Percentiles rank a stretch among this genome's conserved stretches.
Conservation (phyloP, 2,329 filamentous ascomycete genomes). For the Amylocarpus encephaloides region DNA sequence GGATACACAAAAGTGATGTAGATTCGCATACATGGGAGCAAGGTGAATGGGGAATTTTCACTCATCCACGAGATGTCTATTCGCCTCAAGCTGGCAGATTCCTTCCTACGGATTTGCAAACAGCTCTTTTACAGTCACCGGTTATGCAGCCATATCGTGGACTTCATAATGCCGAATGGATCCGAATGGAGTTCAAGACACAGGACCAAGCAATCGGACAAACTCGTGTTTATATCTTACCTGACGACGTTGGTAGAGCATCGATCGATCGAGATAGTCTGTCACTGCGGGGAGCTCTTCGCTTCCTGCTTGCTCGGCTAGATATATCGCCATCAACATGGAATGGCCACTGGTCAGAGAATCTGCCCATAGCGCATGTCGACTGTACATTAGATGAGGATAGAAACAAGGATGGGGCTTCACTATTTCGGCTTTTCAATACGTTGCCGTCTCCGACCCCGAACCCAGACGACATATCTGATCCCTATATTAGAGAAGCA, state of each 20-base stretch:
- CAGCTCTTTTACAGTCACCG: slow-evolving; percentile 13
- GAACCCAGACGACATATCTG: slow-evolving; percentile 39
- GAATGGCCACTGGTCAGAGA: slow-evolving; percentile 38
- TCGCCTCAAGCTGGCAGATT: not conserved
- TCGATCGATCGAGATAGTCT: slow-evolving; percentile 44
- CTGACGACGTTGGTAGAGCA: slow-evolving; percentile 55
- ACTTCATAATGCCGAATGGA: slow-evolving; percentile 25
- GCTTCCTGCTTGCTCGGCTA: slow-evolving; percentile 43
- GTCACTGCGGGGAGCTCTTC: slow-evolving; percentile 40
- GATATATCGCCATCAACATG: slow-evolving; percentile 52
- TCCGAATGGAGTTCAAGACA: slow-evolving; percentile 27
- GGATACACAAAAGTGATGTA: slow-evolving; percentile 12
- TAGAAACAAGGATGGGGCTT: slow-evolving; percentile 36
- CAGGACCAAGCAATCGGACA: slow-evolving; percentile 22
- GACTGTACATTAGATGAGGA: slow-evolving; percentile 32
- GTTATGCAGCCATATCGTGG: slow-evolving; percentile 12
- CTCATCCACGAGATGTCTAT: slow-evolving; percentile 11
- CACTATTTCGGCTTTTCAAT: slow-evolving; percentile 68
- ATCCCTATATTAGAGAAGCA: slow-evolving; percentile 45
- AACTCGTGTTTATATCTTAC: slow-evolving; percentile 55
- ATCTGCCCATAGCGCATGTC: slow-evolving; percentile 31
- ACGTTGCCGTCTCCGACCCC: slow-evolving; percentile 63
- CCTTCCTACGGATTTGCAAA: slow-evolving; percentile 18
- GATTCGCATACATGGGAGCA: slow-evolving; percentile 8
- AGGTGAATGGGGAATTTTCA: slow-evolving; percentile 19